Evolutionary conservation across 2,329 filamentous ascomycete species (phyloP), one percentile per base, ranked within the genome.

Genomic region (Corinectria fuckeliana): DNA sequence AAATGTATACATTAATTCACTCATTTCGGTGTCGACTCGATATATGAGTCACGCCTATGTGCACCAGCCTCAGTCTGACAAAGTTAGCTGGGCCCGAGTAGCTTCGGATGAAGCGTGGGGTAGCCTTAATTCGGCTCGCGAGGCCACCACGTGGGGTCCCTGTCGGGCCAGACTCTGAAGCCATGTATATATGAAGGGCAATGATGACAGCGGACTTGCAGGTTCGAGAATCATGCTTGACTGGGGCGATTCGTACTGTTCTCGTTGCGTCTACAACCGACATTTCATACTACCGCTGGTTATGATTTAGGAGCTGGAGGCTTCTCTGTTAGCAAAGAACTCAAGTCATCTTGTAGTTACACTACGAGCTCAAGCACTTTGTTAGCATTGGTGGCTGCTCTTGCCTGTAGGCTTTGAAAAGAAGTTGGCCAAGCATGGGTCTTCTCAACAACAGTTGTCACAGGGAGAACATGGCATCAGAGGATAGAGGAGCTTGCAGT

Each of bases 1-100:
- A 13, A 5, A 11, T 18, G 20, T 45, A 11, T 28, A 5, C 16
- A 16, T 10, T 10, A 18, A 13, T 45, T 6, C 3, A 45, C 28
- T 4, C 6, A 28, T 10, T 3, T 8, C 5, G 9, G 2, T 20
- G 23, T 20, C 18, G n/a, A 13, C 25, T 45, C 23, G 5, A 45
- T 4, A 16, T 14, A 20, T 56, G 52, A 56, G 52, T 56, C 52
- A 56, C 26, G 36, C 20, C 18, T 30, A 18, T 20, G 47, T n/a
- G 44, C 20, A 42, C 34, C 6, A 34, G 6, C n/a, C 16, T 30
- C n/a, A 28, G n/a, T 28, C 25, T n/a, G n/a, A 13, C 18, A n/a
- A n/a, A 20, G 10, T 55, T 49, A 41, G 34, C 25, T 38, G n/a
- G n/a, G n/a, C n/a, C 49, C 23, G 10, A n/a, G 11, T 21, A 42